Base-by-base conservation (phyloP, 1,284 basidiomycete genomes). In the Neolentinus lepideus region DNA sequence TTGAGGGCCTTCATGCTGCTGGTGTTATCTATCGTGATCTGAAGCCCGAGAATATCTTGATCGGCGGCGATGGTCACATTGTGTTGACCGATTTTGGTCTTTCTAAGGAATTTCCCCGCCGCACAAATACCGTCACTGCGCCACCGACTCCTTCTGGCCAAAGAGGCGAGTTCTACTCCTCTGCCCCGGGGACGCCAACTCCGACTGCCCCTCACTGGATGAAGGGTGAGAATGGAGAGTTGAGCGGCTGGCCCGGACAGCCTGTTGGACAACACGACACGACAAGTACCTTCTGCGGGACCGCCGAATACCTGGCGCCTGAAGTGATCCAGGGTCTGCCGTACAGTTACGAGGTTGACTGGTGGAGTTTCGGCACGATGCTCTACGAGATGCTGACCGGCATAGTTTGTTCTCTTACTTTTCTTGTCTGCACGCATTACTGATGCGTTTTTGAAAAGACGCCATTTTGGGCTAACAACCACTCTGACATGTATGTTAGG, bases 331-430 rank as follows among this genome's bases (percentile, higher is more conserved):
- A 94, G 65, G 91, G 94, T 2, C 72, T 90, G 61, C 83, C 90
- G 19, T 98, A 98, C 70, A 89, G 89, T 60, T 98, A 95, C 66
- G 92, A 95, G 63, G 93, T 96, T 21, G 95, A 98, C 68, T 96
- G 94, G 92, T 98, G 95, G 94, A 91, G 90, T 61, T 90, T 97
- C 64, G 95, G 95, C 19, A 98, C 94, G 58, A 97, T 98, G 88
- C 75, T 98, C 56, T 94, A 91, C 69, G 96, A 98, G 75, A 95
- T 96, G 85, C 74, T 93, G 69, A 90, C 88, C 43, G 92, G 92
- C 33, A 90, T 92, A 61, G 90, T 92, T 68, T 84, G 12, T 26
- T 52, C 53, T 26, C 56, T n/a, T 36, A 31, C 56, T 52, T 52
- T n/a, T 60, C 45, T 38, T 26, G 47, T 55, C 54, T 21, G 59